Evolutionary conservation across 768 basidiomycete genomes (phyloP), one percentile per base, ranked within the genome.

Genomic region (Multifurca ochricompacta): DNA sequence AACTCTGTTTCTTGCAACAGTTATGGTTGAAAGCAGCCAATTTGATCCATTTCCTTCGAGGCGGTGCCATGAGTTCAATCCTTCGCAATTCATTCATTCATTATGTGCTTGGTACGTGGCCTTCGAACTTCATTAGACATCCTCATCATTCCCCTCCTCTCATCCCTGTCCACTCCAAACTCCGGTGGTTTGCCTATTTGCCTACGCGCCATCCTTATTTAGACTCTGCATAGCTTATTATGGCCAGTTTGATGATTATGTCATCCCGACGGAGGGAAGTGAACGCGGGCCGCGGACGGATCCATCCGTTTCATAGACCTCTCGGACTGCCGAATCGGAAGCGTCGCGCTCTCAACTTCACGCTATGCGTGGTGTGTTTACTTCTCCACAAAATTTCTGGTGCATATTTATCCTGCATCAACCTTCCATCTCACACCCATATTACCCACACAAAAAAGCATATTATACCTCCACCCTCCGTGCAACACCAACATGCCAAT

Each of bases 361-460:
- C 50, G 32, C 50, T 37, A 35, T 42, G 23, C 18, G 40, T 43
- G 21, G 41, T 51, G 40, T 43, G 21, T 41, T 51, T 51, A 51
- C 23, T 23, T n/a, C 50, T 43, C 41, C 11, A 14, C 6, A 34
- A 3, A n/a, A 30, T 19, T 18, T 34, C 32, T 43, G 7, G 23
- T 34, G 39, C 19, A 19, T 43, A 50, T 51, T 51, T 51, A 43
- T 34, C 6, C 6, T 43, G 32, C 11, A 30, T 6, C 11, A 10
- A 14, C 31, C 32, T 21, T 7, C 9, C 37, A 21, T 19, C 10
- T 31, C 30, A 43, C 23, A 32, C 40, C 28, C 16, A 23, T n/a
- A n/a, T n/a, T n/a, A n/a, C n/a, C n/a, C 28, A 21, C 48, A 2
- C 8, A 31, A 14, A 8, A 11, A 19, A 42, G n/a, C n/a, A n/a